Base-by-base conservation (phyloP, 257 asterid genomes). In the Solanum ossicruentum region DNA sequence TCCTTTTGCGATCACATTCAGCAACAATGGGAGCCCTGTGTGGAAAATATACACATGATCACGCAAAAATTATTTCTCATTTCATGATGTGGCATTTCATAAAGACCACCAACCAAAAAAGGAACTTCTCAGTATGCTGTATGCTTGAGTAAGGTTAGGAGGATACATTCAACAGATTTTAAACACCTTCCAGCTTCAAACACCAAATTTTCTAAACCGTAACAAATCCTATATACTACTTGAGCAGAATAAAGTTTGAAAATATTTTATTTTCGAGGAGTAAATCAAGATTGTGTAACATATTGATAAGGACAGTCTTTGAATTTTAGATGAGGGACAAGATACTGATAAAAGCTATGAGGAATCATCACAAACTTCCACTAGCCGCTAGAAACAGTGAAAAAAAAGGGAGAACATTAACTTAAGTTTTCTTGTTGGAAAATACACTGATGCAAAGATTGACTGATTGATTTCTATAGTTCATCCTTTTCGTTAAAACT, bases 21-120 rank as follows among this genome's bases (percentile, higher is more conserved):
- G 99, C 97, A 84, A 96, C 99, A 73, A 96, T 84, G 16, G 99
- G 98, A 58, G 91, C 92, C 93, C 98, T 95, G 92, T 84, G 80
- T 12, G 83, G 36, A 83, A 26, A 75, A 51, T 85, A 36, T 75
- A 86, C 51, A 52, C 56, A 82, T 58, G 63, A 79, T 71, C 70
- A 86, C 67, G 21, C 70, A 28, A 47, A 28, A 47, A 54, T 67
- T 69, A 36, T 81, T 39, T 81, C 26, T 65, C 84, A 80, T 52
- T 56, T 80, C 63, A 80, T 56, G 26, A 71, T 15, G 15, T 23
- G 57, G 43, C 60, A 75, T 75, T 75, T 77, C 61, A 77, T 49
- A 23, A 49, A 51, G 15, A 77, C 6, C 45, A 51, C 47, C 7
- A 21, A 43, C 65, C 8, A 26, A 65, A 83, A 32, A 83, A 83